Evolutionary conservation across 148 eudicot genomes (phyloP).

Genomic region (Fagopyrum homotropicum): DNA sequence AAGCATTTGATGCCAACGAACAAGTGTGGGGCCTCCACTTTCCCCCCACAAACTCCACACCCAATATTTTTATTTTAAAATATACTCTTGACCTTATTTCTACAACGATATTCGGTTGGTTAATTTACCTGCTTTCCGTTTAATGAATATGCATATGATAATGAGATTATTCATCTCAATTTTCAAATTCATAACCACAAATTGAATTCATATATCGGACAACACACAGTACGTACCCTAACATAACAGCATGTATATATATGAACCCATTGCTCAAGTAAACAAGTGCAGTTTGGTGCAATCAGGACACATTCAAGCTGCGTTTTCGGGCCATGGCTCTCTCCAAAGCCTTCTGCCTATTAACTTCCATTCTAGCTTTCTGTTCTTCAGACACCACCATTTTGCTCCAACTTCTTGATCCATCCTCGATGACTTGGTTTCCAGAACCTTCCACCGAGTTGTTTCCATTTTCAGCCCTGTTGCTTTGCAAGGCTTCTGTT

Average conservation of each 20-base stretch:
- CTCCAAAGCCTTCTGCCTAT: conserved; percentile 51
- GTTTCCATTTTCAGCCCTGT: conserved; percentile 14
- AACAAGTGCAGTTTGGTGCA: background rate
- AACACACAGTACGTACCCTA: too few relatives aligned
- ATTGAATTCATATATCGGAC: too few relatives aligned
- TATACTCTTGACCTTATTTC: too few relatives aligned
- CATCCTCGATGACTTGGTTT: conserved; percentile 12
- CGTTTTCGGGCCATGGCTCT: conserved; percentile 51
- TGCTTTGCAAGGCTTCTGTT: conserved; percentile 16
- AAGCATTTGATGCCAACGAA: conserved; percentile 53
- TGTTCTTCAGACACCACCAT: conserved; percentile 45
- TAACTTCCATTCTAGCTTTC: conserved; percentile 62
- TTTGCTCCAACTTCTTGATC: conserved; percentile 12
- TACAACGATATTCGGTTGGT: too few relatives aligned
- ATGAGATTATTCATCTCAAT: too few relatives aligned
- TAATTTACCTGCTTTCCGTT: too few relatives aligned
- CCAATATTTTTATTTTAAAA: too few relatives aligned
- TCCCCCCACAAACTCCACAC: background rate
- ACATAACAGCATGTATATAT: too few relatives aligned
- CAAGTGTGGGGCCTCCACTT: conserved; percentile 30
- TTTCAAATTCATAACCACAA: too few relatives aligned
- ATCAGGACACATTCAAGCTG: conserved; percentile 24
- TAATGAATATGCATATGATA: too few relatives aligned
- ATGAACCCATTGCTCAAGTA: too few relatives aligned
- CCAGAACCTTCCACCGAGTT: conserved; percentile 15